These are phyloP conservation scores for Lodderomyces pseudojiufengensis DNA, from an alignment of 1,139 yeast species.

Conservation along the genomic window DNA sequence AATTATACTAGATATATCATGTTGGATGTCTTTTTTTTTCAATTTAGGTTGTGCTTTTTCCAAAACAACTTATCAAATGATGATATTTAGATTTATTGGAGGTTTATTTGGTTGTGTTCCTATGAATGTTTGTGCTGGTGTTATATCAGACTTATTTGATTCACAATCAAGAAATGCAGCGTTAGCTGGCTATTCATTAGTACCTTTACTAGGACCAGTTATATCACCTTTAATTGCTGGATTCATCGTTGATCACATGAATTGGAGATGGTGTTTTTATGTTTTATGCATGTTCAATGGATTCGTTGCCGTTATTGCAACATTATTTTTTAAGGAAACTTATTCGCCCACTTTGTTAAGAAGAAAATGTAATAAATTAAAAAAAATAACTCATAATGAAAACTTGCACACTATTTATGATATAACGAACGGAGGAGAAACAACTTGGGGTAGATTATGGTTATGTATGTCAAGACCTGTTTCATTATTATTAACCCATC, in stretches of 20 bases:
- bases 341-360: constrained; percentile 38
- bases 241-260: constrained; percentile 42
- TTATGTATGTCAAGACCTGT: constrained; percentile 39
- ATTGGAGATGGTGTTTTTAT: constrained; percentile 46
- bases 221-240: constrained; percentile 60
- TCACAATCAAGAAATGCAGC: constrained; percentile 37
- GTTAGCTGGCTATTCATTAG: constrained; percentile 41
- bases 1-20: constrained; percentile 34
- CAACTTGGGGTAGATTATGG: constrained; percentile 27
- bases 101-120: constrained; percentile 44
- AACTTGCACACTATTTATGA: constrained; percentile 44
- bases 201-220: constrained; percentile 57
- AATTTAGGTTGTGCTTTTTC: constrained; percentile 42
- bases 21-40: constrained; percentile 35
- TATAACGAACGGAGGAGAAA: constrained; percentile 35
- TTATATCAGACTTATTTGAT: constrained; percentile 35
- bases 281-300: constrained; percentile 43
- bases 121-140: constrained; percentile 45
- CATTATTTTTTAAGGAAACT: constrained; percentile 37
- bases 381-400: constrained; percentile 35
- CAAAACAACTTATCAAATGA: constrained; percentile 35
- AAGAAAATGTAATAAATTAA: constrained; percentile 28
- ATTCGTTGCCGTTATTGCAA: constrained; percentile 32
- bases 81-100: constrained; percentile 38
- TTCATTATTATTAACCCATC: constrained; percentile 39